Evolutionary conservation across 2,329 filamentous ascomycete species (phyloP).

Genomic region (Penicillium crustosum): DNA sequence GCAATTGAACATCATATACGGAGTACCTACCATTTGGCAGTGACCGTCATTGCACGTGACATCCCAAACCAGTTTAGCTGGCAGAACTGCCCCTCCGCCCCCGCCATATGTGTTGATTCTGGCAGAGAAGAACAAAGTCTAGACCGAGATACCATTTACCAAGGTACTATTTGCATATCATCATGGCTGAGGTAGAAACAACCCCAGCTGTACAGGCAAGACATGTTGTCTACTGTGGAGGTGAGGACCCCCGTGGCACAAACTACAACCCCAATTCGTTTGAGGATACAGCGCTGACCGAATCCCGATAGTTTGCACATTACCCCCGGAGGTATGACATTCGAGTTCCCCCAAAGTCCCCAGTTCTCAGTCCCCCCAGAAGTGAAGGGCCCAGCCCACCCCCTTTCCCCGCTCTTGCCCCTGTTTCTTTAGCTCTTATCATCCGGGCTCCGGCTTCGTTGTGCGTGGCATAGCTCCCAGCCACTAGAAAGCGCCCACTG

Average conservation of each 20-base stretch:
- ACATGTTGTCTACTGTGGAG: constrained; percentile 62
- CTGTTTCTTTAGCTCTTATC: constrained; percentile 1
- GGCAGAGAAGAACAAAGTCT: not conserved
- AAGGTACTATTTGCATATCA: not conserved
- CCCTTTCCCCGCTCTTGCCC: not conserved
- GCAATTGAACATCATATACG: not conserved
- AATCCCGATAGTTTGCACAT: constrained; percentile 55
- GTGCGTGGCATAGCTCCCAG: constrained; percentile 4
- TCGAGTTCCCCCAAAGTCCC: not conserved
- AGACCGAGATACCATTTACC: not conserved
- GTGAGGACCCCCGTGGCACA: constrained; percentile 39
- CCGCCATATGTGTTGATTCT: constrained; percentile 10
- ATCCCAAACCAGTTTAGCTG: constrained; percentile 9
- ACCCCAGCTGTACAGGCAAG: constrained; percentile 46
- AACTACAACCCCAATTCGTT: not conserved
- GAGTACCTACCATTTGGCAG: not conserved
- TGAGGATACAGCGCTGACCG: constrained; percentile 8
- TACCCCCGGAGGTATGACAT: constrained; percentile 64
- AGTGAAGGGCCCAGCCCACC: not conserved
- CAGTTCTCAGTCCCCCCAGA: not conserved
- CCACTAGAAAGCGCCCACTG: constrained; percentile 2
- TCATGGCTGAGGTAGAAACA: constrained; percentile 24
- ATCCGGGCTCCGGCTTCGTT: not conserved
- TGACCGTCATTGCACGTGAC: constrained; percentile 2
- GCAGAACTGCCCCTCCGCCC: constrained; percentile 13